phyloP scores from a whole-genome alignment of 768 basidiomycete species.

The Boletus sp. region DNA sequence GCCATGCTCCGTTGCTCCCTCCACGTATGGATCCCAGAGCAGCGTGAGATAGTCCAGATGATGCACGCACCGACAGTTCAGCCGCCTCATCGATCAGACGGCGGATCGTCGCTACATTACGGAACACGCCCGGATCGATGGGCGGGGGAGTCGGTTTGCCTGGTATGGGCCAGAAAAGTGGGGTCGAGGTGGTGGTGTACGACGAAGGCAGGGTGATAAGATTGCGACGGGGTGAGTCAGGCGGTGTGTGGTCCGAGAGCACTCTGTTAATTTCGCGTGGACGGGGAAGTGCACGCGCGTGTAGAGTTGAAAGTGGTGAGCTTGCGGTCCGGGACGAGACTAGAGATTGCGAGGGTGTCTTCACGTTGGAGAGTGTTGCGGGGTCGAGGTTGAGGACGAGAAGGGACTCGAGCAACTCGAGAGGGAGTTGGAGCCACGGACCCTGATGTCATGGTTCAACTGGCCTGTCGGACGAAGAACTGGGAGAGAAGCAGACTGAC shows the following conservation, averaged over 20 bases:
- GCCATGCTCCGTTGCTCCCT: slow-evolving; percentile 51
- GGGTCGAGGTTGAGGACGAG: slow-evolving; percentile 78
- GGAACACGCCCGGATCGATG: slow-evolving; percentile 87
- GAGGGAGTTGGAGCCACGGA: slow-evolving; percentile 86
- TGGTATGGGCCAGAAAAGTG: slow-evolving; percentile 54
- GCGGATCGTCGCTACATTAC: slow-evolving; percentile 70
- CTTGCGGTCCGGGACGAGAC: slow-evolving; percentile 27
- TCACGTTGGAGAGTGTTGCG: slow-evolving; percentile 51
- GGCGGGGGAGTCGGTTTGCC: slow-evolving; percentile 79
- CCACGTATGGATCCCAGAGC: slow-evolving; percentile 67
- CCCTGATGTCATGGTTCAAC: slow-evolving; percentile 51
- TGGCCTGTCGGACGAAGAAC: slow-evolving; percentile 3
- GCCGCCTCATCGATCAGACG: slow-evolving; percentile 86
- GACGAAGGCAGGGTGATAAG: slow-evolving; percentile 36
- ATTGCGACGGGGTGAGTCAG: slow-evolving; percentile 42
- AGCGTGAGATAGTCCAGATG: slow-evolving; percentile 77
- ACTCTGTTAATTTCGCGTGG: slow-evolving; percentile 41
- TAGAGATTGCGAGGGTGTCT: slow-evolving; percentile 39
- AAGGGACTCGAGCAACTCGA: slow-evolving; percentile 82
- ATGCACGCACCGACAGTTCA: slow-evolving; percentile 83
- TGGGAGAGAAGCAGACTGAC: slow-evolving; percentile 43
- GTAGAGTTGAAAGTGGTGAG: not conserved
- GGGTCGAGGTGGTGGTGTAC: slow-evolving; percentile 33
- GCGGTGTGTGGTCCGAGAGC: slow-evolving; percentile 37
- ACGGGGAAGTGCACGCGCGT: slow-evolving; percentile 23